Evolutionary conservation across 169 alveolate species (phyloP).

Genomic region (Cystoisospora suis): DNA sequence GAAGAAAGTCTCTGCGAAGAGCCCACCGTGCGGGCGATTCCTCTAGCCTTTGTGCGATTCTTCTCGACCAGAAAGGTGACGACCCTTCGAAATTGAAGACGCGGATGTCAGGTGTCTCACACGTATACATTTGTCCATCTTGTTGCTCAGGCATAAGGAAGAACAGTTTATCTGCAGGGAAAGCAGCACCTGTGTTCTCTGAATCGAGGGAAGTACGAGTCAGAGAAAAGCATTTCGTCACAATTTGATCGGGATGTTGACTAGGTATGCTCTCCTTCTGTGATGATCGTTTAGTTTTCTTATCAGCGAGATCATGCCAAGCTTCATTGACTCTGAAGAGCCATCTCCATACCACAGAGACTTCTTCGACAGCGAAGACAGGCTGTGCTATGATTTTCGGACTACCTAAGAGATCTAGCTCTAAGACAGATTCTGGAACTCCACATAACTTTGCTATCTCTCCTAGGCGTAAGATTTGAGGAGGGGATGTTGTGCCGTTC

Average conservation of each 20-base stretch:
- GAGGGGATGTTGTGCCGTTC: neutral
- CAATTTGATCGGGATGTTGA: too few species aligned
- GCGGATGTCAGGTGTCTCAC: conserved; percentile 50
- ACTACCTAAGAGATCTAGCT: conserved; percentile 30
- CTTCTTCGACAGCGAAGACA: conserved; percentile 72
- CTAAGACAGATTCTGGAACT: conserved; percentile 43
- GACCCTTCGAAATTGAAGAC: conserved; percentile 62
- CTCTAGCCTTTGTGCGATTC: conserved; percentile 40
- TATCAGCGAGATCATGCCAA: conserved; percentile 51
- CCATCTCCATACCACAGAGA: conserved; percentile 74
- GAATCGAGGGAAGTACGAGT: too few species aligned
- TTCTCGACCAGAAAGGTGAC: conserved; percentile 50
- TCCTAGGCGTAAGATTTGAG: conserved; percentile 20
- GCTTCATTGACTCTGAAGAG: conserved; percentile 65
- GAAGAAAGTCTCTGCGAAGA: conserved; percentile 72
- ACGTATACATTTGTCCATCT: conserved; percentile 11
- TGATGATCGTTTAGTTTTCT: too few species aligned
- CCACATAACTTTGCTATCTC: conserved; percentile 54
- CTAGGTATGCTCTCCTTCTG: too few species aligned
- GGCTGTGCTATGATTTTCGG: conserved; percentile 69
- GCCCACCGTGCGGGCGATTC: conserved; percentile 70
- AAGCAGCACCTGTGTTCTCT: too few species aligned
- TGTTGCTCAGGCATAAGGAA: conserved; percentile 55
- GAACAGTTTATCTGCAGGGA: conserved; percentile 6
- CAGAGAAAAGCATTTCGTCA: too few species aligned